Evolutionary conservation across 495 filamentous ascomycete species (phyloP).

Genomic region (Hypoxylon fragiforme): DNA sequence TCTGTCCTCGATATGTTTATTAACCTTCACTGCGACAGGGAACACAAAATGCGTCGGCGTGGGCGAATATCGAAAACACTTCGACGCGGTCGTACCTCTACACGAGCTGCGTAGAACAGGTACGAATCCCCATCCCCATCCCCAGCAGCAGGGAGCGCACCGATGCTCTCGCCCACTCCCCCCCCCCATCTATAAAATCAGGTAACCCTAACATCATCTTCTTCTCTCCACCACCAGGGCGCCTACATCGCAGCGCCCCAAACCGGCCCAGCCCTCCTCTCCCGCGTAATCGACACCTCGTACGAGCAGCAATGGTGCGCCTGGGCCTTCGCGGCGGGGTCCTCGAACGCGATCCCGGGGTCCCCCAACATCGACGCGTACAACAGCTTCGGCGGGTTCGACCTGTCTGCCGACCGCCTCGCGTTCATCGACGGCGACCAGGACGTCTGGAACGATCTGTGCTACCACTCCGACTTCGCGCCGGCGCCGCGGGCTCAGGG

Average conservation of each 20-base stretch:
- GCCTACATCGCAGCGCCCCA: slow-evolving; percentile 51
- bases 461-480: slow-evolving; percentile 49
- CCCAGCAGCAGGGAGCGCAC: no score
- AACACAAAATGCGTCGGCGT: slow-evolving; percentile 39
- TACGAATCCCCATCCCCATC: no score
- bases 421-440: slow-evolving; percentile 54
- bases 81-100: slow-evolving; percentile 50
- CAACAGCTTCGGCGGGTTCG: slow-evolving; percentile 49
- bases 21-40: slow-evolving; percentile 15
- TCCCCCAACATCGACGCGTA: slow-evolving; percentile 43
- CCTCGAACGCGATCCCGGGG: slow-evolving; percentile 47
- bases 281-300: slow-evolving; percentile 45
- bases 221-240: no score
- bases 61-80: slow-evolving; percentile 43
- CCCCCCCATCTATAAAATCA: no score
- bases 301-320: slow-evolving; percentile 58
- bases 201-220: no score
- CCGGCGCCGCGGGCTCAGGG: slow-evolving; percentile 30
- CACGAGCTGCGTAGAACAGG: slow-evolving; percentile 50
- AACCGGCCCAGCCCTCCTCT: slow-evolving; percentile 46
- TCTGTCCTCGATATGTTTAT: no score
- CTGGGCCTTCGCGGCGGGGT: slow-evolving; percentile 52
- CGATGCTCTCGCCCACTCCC: no score
- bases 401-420: slow-evolving; percentile 48
- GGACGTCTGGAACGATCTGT: slow-evolving; percentile 52